phyloP scores from a whole-genome alignment of 2,329 filamentous ascomycete genomes.

The Cladosporium sp. region DNA sequence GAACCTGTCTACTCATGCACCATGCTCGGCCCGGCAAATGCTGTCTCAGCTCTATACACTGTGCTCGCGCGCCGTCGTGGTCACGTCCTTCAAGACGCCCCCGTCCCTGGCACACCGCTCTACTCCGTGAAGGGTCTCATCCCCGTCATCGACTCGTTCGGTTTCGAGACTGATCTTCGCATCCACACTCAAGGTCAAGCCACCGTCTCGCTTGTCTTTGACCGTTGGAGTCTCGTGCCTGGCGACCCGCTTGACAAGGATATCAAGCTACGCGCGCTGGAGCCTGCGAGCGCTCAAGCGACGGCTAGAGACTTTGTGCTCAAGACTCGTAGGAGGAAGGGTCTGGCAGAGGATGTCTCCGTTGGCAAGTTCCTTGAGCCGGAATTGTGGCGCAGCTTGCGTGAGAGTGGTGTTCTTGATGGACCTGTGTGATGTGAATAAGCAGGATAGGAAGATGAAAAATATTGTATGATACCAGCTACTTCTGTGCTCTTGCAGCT shows the following conservation, averaged over 20 bases:
- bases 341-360: constrained; percentile 88
- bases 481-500: background rate
- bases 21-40: constrained; percentile 88
- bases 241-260: constrained; percentile 91
- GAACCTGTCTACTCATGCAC: constrained; percentile 90
- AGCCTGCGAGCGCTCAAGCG: constrained; percentile 81
- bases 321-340: constrained; percentile 91
- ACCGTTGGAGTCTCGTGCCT: constrained; percentile 92
- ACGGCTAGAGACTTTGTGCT: constrained; percentile 94
- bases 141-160: constrained; percentile 95
- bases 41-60: constrained; percentile 85
- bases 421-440: constrained; percentile 4
- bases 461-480: constrained; percentile 8
- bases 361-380: constrained; percentile 96
- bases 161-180: constrained; percentile 93
- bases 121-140: constrained; percentile 88
- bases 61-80: constrained; percentile 83
- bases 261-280: constrained; percentile 74
- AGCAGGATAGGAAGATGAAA: background rate
- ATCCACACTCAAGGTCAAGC: constrained; percentile 95
- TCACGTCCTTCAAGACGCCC: constrained; percentile 90
- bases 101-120: constrained; percentile 87
- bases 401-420: constrained; percentile 11
- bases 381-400: constrained; percentile 63
- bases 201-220: constrained; percentile 86